Evolutionary conservation across 225 moss, liverwort and hornwort genomes (phyloP).

Genomic region (Marchantia polymorpha): DNA sequence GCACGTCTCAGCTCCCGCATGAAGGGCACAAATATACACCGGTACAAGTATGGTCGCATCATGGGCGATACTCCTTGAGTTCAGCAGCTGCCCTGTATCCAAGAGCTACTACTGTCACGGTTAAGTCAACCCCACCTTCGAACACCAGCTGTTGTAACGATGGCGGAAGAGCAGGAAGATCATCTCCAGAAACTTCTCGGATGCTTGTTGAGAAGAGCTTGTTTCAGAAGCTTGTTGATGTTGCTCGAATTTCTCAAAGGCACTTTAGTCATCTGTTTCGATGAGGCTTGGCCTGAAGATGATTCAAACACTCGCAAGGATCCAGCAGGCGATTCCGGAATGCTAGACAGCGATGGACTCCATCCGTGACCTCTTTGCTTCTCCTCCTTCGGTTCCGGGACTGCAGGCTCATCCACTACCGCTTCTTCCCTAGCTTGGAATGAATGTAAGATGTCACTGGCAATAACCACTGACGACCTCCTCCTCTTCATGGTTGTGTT

Average conservation of each 20-base stretch:
- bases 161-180: background rate
- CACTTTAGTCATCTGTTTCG: background rate
- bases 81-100: background rate
- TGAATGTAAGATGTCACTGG: conserved; percentile 2
- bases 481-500: background rate
- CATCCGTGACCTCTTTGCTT: background rate
- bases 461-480: background rate
- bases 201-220: conserved; percentile 4
- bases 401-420: background rate
- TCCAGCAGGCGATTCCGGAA: background rate
- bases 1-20: background rate
- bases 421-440: background rate
- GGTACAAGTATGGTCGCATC: too few species aligned
- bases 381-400: conserved; percentile 1
- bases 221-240: background rate
- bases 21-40: background rate
- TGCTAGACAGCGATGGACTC: background rate
- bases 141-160: background rate
- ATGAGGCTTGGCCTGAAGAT: background rate
- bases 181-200: conserved; percentile 11
- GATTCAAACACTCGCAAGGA: background rate
- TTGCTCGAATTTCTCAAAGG: background rate
- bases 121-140: background rate
- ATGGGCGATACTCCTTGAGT: background rate
- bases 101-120: background rate